Percentiles rank a stretch among this genome's conserved stretches.
phyloP scores from a whole-genome alignment of 2,329 filamentous ascomycete genomes.

The Herpomyces periplanetae region DNA sequence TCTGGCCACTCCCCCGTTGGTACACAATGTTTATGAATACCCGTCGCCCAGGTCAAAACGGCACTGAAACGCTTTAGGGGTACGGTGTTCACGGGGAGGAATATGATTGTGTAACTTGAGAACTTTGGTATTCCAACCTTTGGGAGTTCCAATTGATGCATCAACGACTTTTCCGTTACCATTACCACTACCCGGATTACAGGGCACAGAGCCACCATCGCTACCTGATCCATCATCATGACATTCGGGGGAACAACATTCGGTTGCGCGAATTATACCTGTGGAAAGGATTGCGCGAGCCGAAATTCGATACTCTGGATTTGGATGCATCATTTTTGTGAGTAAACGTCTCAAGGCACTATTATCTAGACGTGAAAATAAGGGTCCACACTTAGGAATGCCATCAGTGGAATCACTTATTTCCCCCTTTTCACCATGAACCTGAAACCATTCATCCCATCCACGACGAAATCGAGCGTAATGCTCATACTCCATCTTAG shows the following conservation, averaged over 20 bases:
- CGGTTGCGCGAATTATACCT: conserved; percentile 29
- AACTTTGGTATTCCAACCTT: conserved; percentile 6
- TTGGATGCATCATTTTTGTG: conserved; percentile 42
- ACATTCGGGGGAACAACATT: conserved; percentile 35
- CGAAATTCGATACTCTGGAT: conserved; percentile 25
- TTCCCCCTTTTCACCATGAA: conserved; percentile 12
- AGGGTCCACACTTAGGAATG: conserved; percentile 21
- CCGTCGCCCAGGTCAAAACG: conserved; percentile 9
- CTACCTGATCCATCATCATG: conserved; percentile 20
- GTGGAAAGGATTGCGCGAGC: conserved; percentile 27
- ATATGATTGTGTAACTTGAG: conserved; percentile 11
- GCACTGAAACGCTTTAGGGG: conserved; percentile 7
- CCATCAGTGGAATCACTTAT: conserved; percentile 15
- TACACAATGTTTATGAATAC: no score
- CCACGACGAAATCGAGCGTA: conserved; percentile 23
- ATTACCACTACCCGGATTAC: no score
- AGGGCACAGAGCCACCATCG: conserved; percentile 21
- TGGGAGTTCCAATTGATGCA: conserved; percentile 6
- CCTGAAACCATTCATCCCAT: conserved; percentile 25
- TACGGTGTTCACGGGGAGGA: conserved; percentile 8
- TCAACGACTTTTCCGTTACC: conserved; percentile 8
- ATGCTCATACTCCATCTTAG: conserved; percentile 13
- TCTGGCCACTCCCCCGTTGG: no score
- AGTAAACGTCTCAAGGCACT: conserved; percentile 27
- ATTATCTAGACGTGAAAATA: conserved; percentile 24